A percentile compares a stretch with the other conserved stretches of the same genome.
phyloP scores from a whole-genome alignment of 192 early-diverging fungal genomes.

The Coemansia pectinata region DNA sequence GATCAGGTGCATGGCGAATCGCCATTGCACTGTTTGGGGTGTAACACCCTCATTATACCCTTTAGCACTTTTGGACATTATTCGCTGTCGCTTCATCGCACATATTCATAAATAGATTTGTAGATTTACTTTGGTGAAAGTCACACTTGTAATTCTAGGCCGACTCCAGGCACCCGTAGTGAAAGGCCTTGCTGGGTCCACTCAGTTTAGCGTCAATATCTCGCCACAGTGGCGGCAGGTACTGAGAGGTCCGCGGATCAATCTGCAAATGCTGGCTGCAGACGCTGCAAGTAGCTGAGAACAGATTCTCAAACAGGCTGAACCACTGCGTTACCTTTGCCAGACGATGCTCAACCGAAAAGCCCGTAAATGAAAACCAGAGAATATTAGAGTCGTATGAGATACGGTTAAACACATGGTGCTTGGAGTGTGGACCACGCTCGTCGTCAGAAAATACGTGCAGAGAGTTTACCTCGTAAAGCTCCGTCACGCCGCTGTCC shows the following conservation, averaged over 20 bases:
- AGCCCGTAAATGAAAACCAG: constrained; percentile 49
- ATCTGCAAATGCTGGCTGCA: constrained; percentile 48
- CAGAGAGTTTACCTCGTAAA: constrained; percentile 34
- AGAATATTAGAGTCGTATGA: constrained; percentile 45
- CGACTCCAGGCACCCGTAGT: constrained; percentile 43
- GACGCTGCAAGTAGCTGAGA: constrained; percentile 48
- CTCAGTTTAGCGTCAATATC: constrained; percentile 31
- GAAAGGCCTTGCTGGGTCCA: constrained; percentile 34
- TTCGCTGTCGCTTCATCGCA: not conserved
- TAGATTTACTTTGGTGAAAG: not conserved
- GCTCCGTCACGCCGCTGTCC: constrained; percentile 14
- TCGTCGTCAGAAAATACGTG: constrained; percentile 42
- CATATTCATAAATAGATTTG: not conserved
- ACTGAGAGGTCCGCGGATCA: constrained; percentile 49
- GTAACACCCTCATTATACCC: not conserved
- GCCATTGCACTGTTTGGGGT: not conserved
- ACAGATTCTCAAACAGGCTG: constrained; percentile 42
- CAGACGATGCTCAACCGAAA: constrained; percentile 49
- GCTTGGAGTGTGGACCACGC: constrained; percentile 31
- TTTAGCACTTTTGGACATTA: not conserved
- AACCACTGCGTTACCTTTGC: constrained; percentile 52
- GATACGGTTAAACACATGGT: constrained; percentile 47
- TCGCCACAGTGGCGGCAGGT: constrained; percentile 52
- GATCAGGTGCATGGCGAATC: too few relatives aligned
- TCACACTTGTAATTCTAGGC: not conserved